phyloP scores from a whole-genome alignment of 495 filamentous ascomycete species.

The Hypoxylon subgilvum region DNA sequence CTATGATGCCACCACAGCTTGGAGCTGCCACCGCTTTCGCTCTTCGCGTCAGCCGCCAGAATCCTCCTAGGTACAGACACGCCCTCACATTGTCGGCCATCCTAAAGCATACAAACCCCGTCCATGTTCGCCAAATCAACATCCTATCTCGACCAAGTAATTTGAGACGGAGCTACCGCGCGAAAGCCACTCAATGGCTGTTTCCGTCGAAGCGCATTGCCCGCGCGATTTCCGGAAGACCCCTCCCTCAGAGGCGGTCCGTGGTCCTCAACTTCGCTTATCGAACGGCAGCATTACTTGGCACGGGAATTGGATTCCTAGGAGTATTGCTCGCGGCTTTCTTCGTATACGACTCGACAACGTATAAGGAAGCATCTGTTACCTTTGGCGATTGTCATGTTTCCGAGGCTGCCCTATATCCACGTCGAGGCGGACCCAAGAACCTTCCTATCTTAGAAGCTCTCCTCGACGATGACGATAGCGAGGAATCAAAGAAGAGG shows the following conservation, averaged over 20 bases:
- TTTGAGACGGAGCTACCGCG: constrained; percentile 8
- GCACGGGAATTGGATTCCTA: constrained; percentile 53
- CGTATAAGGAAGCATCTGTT: constrained; percentile 71
- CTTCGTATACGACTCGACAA: constrained; percentile 93
- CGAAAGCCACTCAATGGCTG: constrained; percentile 20
- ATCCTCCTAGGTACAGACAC: constrained; percentile 25
- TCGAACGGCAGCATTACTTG: constrained; percentile 57
- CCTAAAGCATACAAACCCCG: constrained; percentile 13
- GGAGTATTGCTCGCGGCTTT: constrained; percentile 70
- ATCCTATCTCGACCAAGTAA: constrained; percentile 25
- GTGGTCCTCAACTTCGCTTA: constrained; percentile 56
- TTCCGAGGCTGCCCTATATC: constrained; percentile 79
- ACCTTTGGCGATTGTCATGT: constrained; percentile 76
- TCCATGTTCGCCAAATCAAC: constrained; percentile 22
- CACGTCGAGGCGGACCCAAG: constrained; percentile 88
- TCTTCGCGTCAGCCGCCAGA: constrained; percentile 24
- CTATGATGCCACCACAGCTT: constrained; percentile 27
- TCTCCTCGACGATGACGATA: constrained; percentile 86
- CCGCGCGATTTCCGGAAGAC: constrained; percentile 54
- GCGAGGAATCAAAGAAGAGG: constrained; percentile 65
- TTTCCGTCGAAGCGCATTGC: constrained; percentile 19
- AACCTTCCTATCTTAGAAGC: constrained; percentile 90
- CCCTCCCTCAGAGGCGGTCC: constrained; percentile 54
- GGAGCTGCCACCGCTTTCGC: constrained; percentile 26
- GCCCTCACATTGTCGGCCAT: constrained; percentile 6